Evolutionary conservation across 2,329 filamentous ascomycete species (phyloP), one percentile per base, ranked within the genome.

Genomic region (Stachybotrys chartarum): DNA sequence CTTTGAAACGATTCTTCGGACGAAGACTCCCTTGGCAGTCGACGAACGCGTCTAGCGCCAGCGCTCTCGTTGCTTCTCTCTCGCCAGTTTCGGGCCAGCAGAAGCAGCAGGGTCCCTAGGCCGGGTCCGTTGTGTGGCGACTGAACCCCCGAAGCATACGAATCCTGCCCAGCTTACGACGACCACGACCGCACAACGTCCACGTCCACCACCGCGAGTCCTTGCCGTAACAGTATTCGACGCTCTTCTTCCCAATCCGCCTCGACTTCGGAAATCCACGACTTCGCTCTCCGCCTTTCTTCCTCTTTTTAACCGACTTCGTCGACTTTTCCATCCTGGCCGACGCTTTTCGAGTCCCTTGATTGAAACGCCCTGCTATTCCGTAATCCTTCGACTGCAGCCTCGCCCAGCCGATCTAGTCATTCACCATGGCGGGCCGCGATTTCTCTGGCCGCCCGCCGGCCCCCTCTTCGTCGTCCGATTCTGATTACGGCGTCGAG

Each of bases 401-500:
- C 44, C 12, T 14, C 48, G 52, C 7, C 35, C 17, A 32, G 11
- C 11, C 51, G 18, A 48, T 53, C 56, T 42, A 52, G n/a, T 52
- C 32, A 42, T 59, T 51, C 58, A 69, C 55, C 56, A 75, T 75
- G 73, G 71, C 70, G 62, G 70, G 70, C 61, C 70, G 67, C 65
- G 64, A 65, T 63, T 67, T 64, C 57, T 67, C 71, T 56, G 64
- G 65, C 60, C 62, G 63, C 60, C 61, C 67, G 48, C 45, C 45
- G 8, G 18, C 11, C 39, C 63, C 61, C 55, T 61, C 63, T 42
- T 60, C 66, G 54, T 59, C 61, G 39, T 58, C 65, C 48, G 63
- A 64, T 59, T 70, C 65, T 45, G 74, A 78, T 7, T 82, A 83
- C 64, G 86, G 87, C 67, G 88, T 91, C 67, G 80, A 82, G 66